A percentile compares a stretch with the other conserved stretches of the same genome.
Conservation (phyloP, 352 stramenopile species). For the Pythium phragmitis region DNA sequence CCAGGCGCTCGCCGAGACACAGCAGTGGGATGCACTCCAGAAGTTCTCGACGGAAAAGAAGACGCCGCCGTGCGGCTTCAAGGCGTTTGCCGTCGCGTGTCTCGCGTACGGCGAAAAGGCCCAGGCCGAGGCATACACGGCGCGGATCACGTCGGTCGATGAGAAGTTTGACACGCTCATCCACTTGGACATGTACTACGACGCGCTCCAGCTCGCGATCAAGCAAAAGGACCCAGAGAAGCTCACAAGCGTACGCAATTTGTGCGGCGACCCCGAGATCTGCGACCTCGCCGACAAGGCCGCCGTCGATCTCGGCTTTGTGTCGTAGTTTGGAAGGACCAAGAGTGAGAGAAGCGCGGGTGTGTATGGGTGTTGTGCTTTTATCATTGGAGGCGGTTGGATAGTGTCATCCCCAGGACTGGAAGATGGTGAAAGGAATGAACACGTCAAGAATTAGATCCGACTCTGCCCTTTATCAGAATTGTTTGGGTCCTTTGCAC, state of each 20-base stretch:
- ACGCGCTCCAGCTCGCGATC: slow-evolving; percentile 80
- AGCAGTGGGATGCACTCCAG: slow-evolving; percentile 86
- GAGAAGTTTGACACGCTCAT: slow-evolving; percentile 89
- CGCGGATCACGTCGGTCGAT: slow-evolving; percentile 76
- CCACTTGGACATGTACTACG: slow-evolving; percentile 80
- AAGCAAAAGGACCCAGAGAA: slow-evolving; percentile 86
- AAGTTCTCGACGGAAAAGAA: slow-evolving; percentile 89
- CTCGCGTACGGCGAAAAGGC: slow-evolving; percentile 75
- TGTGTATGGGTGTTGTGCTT: too few relatives aligned
- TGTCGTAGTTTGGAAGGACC: slow-evolving; percentile 26
- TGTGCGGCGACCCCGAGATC: slow-evolving; percentile 71
- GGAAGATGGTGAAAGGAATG: too few relatives aligned
- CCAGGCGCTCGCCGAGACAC: slow-evolving; percentile 77
- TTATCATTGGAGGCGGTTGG: too few relatives aligned
- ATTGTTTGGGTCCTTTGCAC: too few relatives aligned
- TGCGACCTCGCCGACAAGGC: slow-evolving; percentile 79
- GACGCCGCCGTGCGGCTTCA: slow-evolving; percentile 81
- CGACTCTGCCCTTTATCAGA: too few relatives aligned
- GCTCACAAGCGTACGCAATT: slow-evolving; percentile 80
- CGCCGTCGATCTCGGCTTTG: slow-evolving; percentile 78
- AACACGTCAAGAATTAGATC: too few relatives aligned
- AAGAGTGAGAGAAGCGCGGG: not conserved
- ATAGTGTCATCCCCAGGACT: too few relatives aligned
- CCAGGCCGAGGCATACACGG: slow-evolving; percentile 80
- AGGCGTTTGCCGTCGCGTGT: slow-evolving; percentile 80